Conservation (phyloP, 2,329 filamentous ascomycete genomes). For the Hypoxylon sp. region DNA sequence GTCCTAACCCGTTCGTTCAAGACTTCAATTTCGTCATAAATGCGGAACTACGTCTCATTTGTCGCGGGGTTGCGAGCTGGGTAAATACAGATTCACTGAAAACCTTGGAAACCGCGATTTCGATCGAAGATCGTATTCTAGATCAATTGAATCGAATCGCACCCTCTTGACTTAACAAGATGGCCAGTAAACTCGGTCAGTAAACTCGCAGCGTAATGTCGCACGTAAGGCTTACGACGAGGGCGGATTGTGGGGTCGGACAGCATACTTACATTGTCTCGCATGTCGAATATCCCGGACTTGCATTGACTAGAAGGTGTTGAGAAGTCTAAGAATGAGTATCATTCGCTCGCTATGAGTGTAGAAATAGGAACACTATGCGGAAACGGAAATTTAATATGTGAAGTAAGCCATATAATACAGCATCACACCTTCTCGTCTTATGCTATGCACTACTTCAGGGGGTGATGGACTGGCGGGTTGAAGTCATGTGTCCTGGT, state of each 20-base stretch:
- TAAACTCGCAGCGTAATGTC: slow-evolving; percentile 29
- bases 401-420: slow-evolving; percentile 26
- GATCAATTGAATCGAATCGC: slow-evolving; percentile 21
- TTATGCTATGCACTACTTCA: slow-evolving; percentile 9
- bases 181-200: slow-evolving; percentile 1
- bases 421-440: slow-evolving; percentile 21
- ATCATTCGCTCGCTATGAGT: slow-evolving; percentile 23
- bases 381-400: slow-evolving; percentile 14
- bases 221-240: slow-evolving; percentile 42
- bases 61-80: slow-evolving; percentile 37
- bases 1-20: slow-evolving; percentile 33
- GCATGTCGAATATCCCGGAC: slow-evolving; percentile 35
- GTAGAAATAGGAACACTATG: slow-evolving; percentile 8
- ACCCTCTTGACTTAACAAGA: neutral
- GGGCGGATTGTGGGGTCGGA: slow-evolving; percentile 33
- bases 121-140: slow-evolving; percentile 22
- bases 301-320: slow-evolving; percentile 20
- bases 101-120: slow-evolving; percentile 29
- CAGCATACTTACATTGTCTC: slow-evolving; percentile 34
- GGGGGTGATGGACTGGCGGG: neutral
- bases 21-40: slow-evolving; percentile 42
- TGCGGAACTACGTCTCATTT: slow-evolving; percentile 39
- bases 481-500: neutral
- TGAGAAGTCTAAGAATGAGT: neutral
- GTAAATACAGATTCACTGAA: slow-evolving; percentile 24